Base-by-base conservation (phyloP, 2,329 filamentous ascomycete species). In the Zalaria sp. region DNA sequence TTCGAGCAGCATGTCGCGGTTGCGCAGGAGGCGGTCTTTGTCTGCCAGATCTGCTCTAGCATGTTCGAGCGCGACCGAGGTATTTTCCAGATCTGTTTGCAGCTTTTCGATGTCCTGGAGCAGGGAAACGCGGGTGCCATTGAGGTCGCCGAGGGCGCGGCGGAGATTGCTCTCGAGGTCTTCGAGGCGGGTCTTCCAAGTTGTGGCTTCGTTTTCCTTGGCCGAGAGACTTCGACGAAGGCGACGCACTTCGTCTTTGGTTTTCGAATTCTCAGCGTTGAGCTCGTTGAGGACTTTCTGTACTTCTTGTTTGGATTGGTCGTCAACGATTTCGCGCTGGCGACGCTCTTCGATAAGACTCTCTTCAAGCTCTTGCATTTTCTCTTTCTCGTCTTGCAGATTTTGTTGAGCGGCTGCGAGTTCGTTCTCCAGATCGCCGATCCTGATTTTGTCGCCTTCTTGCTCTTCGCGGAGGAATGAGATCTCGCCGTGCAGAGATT, bases 381-480 rank as follows among this genome's bases (percentile, higher is more conserved):
- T 79, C 46, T 95, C 88, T 60, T 81, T 83, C 60, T 94, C 87
- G 40, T 91, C 87, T 43, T 82, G 76, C n/a, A 94, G 66, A 38
- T 69, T 76, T 54, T 86, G 77, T 57, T 93, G 83, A n/a, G 79
- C 74, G 43, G 77, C 81, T 52, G 84, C 83, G 32, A 95, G 66
- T 9, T 81, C 78, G 5, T 85, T 83, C 56, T 96, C 88, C 5
- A 96, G 70, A 55, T 96, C 87, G 32, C 89, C 86, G 53, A 98
- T 96, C 62, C 87, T 88, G 58, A 98, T 93, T 71, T 98, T 98
- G 67, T 98, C 91, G 11, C 76, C 77, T 62, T 98, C 91, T 61
- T 98, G 91, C 65, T 98, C 91, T 57, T 98, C 91, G 2, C 91
- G 80, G 39, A 98, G 62, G 71, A 98, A 98, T 1, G 84, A 80